These are phyloP conservation scores for Stenogyne calaminthoides DNA, from an alignment of 305 asterid species.

Conservation along the genomic window DNA sequence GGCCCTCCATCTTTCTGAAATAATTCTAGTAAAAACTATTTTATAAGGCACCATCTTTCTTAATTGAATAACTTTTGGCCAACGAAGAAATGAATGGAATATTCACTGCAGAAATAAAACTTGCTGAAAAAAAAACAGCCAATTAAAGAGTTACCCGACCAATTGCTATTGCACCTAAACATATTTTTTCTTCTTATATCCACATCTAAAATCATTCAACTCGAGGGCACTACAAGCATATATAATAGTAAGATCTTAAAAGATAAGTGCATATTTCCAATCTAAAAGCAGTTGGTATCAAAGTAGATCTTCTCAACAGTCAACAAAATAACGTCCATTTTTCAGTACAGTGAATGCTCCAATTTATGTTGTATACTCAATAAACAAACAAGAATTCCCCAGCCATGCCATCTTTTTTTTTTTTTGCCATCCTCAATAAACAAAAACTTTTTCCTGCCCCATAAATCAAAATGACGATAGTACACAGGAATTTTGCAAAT, in stretches of 20 bases:
- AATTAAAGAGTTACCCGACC: background rate
- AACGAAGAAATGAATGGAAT: too few relatives aligned
- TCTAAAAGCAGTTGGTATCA: conserved; percentile 3
- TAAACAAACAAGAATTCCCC: background rate
- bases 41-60: too few relatives aligned
- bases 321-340: background rate
- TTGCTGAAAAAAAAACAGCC: background rate
- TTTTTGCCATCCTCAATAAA: background rate
- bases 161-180: background rate
- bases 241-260: conserved; percentile 1
- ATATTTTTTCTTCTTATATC: background rate
- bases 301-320: background rate
- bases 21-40: too few relatives aligned
- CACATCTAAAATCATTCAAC: conserved; percentile 5
- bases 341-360: too few relatives aligned
- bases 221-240: conserved; percentile 13
- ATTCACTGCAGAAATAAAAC: too few relatives aligned
- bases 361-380: background rate
- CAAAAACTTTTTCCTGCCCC: too few relatives aligned
- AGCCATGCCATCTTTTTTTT: too few relatives aligned
- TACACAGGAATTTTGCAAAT: too few relatives aligned
- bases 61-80: too few relatives aligned
- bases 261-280: background rate
- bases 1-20: conserved; percentile 15
- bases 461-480: too few relatives aligned